Evolutionary conservation across 768 basidiomycete species (phyloP), one percentile per base, ranked within the genome.

Genomic region (Kwoniella mangroviensis): DNA sequence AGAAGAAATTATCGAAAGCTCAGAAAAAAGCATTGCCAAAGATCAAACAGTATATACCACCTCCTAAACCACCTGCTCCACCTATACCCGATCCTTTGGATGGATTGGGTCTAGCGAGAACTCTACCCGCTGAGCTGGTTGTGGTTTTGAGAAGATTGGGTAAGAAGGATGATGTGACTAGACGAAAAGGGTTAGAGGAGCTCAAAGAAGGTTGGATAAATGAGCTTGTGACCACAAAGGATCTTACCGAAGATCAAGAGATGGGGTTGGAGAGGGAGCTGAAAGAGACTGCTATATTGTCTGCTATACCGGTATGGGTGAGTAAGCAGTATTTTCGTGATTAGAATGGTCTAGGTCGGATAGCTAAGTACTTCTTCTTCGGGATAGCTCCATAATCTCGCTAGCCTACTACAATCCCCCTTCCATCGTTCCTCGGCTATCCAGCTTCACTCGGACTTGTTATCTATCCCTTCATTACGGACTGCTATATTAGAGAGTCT

Each of bases 141-240:
- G 88, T 98, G 57, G 87, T 94, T 2, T 86, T 98, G 63, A 85
- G 93, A 59, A 87, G 88, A 72, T 85, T 98, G 62, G 89, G 88
- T 28, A 98, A 98, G 87, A 96, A 96, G 85, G 93, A 95, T 67
- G 87, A 87, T 28, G 87, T 93, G 34, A 98, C 96, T 1, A 91
- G 92, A 82, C 84, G 87, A 22, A 89, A 90, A 76, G 95, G 93
- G 0, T 84, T 98, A 71, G 94, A 97, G 78, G 95, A 96, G 69
- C 83, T 98, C 34, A 87, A 88, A 74, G 79, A 84, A 9, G 86
- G 81, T 1, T 93, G 91, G 91, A 84, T 93, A 3, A 88, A 88
- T 26, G 86, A 84, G 54, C 86, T 86, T 2, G 0, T 45, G 21
- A 40, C 56, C 59, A 59, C 83, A 82, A 56, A 86, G 86, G 49